phyloP scores from a whole-genome alignment of 768 basidiomycete species.

The Boletales sp. region DNA sequence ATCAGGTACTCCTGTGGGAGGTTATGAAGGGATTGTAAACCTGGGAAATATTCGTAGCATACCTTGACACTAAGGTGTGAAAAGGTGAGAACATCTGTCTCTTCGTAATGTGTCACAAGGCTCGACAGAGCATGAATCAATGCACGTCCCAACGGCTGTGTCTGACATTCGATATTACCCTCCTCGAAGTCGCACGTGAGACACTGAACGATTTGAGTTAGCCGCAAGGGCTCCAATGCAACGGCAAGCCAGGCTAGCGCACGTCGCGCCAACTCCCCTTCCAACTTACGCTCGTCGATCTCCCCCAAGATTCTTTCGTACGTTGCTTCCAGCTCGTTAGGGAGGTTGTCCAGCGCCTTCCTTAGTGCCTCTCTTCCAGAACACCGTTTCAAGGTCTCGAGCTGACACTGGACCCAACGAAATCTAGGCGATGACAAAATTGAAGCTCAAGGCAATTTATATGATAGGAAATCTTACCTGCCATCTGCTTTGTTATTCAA shows the following conservation, averaged over 20 bases:
- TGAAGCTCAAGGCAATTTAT: not conserved
- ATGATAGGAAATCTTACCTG: not conserved
- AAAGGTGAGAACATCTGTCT: not conserved
- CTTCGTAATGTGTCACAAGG: not conserved
- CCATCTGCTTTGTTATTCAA: not conserved
- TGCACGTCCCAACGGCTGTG: not conserved
- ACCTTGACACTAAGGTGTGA: constrained; percentile 3
- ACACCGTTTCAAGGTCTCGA: not conserved
- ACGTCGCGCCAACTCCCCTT: not conserved
- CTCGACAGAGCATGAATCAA: not conserved
- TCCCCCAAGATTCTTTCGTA: constrained; percentile 3
- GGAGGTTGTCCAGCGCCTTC: not conserved
- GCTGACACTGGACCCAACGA: constrained; percentile 7
- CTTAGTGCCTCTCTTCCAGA: not conserved
- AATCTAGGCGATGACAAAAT: not conserved
- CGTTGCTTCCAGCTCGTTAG: not conserved
- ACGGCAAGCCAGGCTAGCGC: not conserved
- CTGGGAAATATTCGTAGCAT: not conserved
- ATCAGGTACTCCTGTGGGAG: not conserved
- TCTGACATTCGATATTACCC: not conserved
- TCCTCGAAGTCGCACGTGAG: not conserved
- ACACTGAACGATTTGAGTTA: not conserved
- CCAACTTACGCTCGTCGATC: not conserved
- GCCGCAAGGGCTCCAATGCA: not conserved
- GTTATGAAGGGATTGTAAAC: too few relatives aligned